phyloP scores from a whole-genome alignment of 176 grass and related monocot genomes.

The Guadua angustifolia region DNA sequence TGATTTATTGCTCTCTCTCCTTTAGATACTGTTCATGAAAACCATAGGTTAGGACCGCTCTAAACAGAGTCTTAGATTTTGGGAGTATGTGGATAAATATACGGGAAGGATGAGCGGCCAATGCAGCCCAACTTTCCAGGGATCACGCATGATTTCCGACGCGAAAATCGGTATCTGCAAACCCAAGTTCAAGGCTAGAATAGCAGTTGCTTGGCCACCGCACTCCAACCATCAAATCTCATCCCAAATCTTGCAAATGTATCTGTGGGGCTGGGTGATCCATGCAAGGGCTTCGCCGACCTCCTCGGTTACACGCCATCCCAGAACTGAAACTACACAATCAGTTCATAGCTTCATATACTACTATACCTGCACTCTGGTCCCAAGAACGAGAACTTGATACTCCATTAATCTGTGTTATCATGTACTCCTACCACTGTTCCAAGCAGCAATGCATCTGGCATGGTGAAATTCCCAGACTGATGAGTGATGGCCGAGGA shows the following conservation, averaged over 20 bases:
- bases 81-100: too few species aligned
- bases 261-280: neutral
- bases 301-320: neutral
- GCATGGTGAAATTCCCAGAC: neutral
- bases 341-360: neutral
- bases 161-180: constrained; percentile 16
- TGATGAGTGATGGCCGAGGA: constrained; percentile 11
- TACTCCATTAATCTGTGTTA: neutral
- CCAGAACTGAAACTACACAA: neutral
- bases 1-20: too few species aligned
- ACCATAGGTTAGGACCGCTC: too few species aligned
- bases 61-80: too few species aligned
- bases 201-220: neutral
- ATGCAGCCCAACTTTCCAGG: neutral
- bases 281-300: neutral
- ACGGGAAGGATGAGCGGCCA: too few species aligned
- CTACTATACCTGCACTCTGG: constrained; percentile 13
- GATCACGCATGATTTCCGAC: constrained; percentile 35
- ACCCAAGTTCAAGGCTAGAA: neutral
- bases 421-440: neutral
- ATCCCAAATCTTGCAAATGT: constrained; percentile 38
- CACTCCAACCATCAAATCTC: constrained; percentile 49
- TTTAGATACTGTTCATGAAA: too few species aligned
- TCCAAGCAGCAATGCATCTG: neutral
- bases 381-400: constrained; percentile 28